Evolutionary conservation across 2,329 filamentous ascomycete species (phyloP), one percentile per base, ranked within the genome.

Genomic region (Exophiala bonariae): DNA sequence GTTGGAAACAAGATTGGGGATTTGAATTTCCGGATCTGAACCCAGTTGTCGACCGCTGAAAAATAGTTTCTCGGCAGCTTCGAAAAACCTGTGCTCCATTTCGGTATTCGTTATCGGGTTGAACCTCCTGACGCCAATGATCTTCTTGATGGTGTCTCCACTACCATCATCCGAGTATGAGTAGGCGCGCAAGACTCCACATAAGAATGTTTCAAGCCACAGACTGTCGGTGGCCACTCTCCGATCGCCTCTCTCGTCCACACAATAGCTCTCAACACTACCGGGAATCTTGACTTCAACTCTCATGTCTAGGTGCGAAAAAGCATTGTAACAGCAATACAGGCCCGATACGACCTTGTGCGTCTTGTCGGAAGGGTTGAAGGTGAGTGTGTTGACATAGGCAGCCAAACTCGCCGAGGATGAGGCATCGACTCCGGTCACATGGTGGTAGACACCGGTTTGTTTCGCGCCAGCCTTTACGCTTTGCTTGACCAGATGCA

Each of bases 281-380:
- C 93, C 93, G 14, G 93, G 93, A 56, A 99, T 97, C 56, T 91
- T 92, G 50, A 99, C 92, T 64, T 97, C 91, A 10, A 99, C 92
- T 52, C 93, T 89, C 93, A 99, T 99, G 64, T 99, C 93, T 43
- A 97, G 79, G 56, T 95, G 83, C 4, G 93, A 97, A 69, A 99
- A 96, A 57, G 93, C 93, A 88, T 99, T 99, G 79, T 99, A 99
- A 72, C 93, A 99, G 72, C 93, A 97, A 72, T 96, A 97, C 31
- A 96, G 78, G 4, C 93, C 93, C 56, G 95, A 93, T 7, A 90
- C 86, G 48, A 97, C 93, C 73, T 96, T 97, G 64, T 87, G 82
- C 51, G 86, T 78, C 65, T 88, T 89, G 57, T 92, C 87, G 56
- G 86, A 83, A 44, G 92, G 87, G 56, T 86, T 86, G 71, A 96